These are phyloP conservation scores for Vachellia pachyceras DNA, from an alignment of 306 rosid genomes.

Conservation along the genomic window DNA sequence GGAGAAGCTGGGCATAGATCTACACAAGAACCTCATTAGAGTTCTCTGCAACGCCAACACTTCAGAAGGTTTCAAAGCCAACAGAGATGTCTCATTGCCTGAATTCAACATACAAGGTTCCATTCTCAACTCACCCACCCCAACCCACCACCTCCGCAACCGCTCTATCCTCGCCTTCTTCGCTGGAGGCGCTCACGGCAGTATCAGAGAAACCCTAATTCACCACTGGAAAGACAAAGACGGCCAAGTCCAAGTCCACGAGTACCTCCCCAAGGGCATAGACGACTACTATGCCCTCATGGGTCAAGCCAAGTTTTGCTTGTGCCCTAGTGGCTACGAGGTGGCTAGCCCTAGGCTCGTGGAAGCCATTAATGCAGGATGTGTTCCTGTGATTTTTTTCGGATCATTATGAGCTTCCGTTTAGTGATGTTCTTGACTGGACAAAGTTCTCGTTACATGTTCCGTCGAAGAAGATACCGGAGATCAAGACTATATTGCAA, in stretches of 20 bases:
- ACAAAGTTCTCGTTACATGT: slow-evolving; percentile 55
- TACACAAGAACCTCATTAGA: slow-evolving; percentile 56
- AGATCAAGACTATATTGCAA: slow-evolving; percentile 58
- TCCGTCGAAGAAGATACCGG: slow-evolving; percentile 52
- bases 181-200: slow-evolving; percentile 77
- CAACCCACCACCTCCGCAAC: neutral
- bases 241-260: slow-evolving; percentile 59
- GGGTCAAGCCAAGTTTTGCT: slow-evolving; percentile 63
- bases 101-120: slow-evolving; percentile 55
- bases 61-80: slow-evolving; percentile 65
- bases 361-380: slow-evolving; percentile 60
- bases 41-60: slow-evolving; percentile 77
- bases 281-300: slow-evolving; percentile 49
- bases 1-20: slow-evolving; percentile 36
- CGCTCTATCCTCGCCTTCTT: slow-evolving; percentile 71
- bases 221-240: slow-evolving; percentile 71
- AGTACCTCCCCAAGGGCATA: slow-evolving; percentile 50
- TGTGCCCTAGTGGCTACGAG: slow-evolving; percentile 86
- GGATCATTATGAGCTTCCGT: slow-evolving; percentile 58
- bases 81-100: slow-evolving; percentile 62
- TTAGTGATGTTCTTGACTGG: slow-evolving; percentile 78
- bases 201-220: slow-evolving; percentile 48
- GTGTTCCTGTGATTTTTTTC: slow-evolving; percentile 78
- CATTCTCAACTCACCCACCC: slow-evolving; percentile 36
- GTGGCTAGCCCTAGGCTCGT: slow-evolving; percentile 86